Base-by-base conservation (phyloP, 257 asterid genomes). In the Fraxinus anomala region DNA sequence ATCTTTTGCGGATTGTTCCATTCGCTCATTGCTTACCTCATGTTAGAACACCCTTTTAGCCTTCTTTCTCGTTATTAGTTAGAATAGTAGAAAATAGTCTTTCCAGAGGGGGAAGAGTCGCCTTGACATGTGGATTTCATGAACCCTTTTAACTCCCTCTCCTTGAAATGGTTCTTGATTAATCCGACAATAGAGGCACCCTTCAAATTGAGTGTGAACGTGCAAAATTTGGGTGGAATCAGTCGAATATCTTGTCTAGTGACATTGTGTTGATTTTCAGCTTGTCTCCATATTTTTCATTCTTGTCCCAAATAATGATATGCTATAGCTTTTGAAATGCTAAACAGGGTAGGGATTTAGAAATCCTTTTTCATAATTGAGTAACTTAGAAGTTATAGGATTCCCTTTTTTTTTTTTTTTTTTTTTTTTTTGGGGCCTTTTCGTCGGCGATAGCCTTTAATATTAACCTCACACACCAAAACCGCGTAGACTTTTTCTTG, bases 401-500 rank as follows among this genome's bases (percentile, higher is more conserved):
- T 26, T 26, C 28, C 28, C 1, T 1, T 1, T 26, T 26, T 26
- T 26, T 26, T 26, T 26, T 26, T 26, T 26, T 26, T 4, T 6
- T 51, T 16, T 51, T 17, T 51, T 17, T 21, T 21, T 42, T 12
- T 2, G 3, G 17, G 28, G 1, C 70, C 67, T 68, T 49, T 40
- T 78, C 72, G 87, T 86, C 86, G 87, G 87, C 86, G 79, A 68
- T 77, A 10, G 31, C 80, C 74, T 23, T 24, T n/a, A n/a, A n/a
- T 63, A 54, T 16, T 19, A 6, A 63, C 59, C 71, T 75, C 81
- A 70, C 82, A 63, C 1, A 69, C 11, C 82, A 51, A 82, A 69
- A 86, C 84, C 92, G 96, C 86, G 96, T 92, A 79, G 94, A 90
- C 96, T 76, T 79, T 74, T 80, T 84, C 86, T 40, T 40, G 9